phyloP scores from a whole-genome alignment of 2,329 filamentous ascomycete genomes.

The Elsinoe fawcettii region DNA sequence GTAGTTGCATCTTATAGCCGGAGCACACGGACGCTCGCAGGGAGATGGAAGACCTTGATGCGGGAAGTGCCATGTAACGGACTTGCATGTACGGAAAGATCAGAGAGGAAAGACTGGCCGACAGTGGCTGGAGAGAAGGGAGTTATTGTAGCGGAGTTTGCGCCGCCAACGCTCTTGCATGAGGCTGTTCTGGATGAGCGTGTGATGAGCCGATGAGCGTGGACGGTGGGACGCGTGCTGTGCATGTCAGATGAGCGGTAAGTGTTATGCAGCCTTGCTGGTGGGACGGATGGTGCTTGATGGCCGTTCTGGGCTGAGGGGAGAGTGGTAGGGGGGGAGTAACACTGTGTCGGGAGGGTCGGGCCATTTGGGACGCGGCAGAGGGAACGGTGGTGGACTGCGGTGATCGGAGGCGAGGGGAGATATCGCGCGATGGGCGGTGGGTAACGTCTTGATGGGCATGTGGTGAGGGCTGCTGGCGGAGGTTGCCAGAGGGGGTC shows the following conservation, averaged over 20 bases:
- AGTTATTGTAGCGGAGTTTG: neutral
- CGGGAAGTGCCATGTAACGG: too few species aligned
- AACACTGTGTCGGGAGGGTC: neutral
- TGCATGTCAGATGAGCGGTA: neutral
- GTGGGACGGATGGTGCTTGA: neutral
- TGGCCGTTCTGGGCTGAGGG: neutral
- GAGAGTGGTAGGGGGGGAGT: neutral
- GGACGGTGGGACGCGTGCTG: neutral
- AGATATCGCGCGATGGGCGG: neutral
- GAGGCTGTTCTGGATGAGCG: neutral
- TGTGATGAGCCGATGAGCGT: neutral
- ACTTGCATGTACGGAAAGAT: too few species aligned
- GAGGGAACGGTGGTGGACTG: neutral
- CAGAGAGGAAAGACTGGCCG: too few species aligned
- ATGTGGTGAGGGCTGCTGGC: neutral
- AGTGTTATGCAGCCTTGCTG: neutral
- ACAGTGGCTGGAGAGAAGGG: too few species aligned
- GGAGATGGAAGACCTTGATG: too few species aligned
- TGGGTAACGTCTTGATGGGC: neutral
- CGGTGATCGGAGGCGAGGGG: neutral
- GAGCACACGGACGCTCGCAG: too few species aligned
- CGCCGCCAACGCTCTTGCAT: neutral
- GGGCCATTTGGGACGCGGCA: neutral
- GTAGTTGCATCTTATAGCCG: too few species aligned
- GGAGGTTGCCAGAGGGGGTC: neutral